Conservation (phyloP, 345 rosid species). For the Gynandropsis gynandra region DNA sequence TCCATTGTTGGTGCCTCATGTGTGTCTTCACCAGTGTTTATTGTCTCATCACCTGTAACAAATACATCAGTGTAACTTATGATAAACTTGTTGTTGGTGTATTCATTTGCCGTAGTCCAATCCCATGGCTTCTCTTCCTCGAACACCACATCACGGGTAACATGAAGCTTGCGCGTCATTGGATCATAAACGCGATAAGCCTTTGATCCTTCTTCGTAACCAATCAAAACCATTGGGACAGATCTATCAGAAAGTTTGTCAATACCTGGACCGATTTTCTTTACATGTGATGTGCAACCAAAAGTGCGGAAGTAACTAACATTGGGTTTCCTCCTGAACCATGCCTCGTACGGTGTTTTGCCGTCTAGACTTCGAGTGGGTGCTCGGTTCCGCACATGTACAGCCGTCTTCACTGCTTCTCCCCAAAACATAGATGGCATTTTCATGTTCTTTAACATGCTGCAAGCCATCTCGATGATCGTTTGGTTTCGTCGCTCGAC, state of each 20-base stretch:
- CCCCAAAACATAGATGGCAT: slow-evolving; percentile 3
- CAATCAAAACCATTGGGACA: slow-evolving; percentile 1
- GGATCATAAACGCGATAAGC: background rate
- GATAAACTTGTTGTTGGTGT: no score
- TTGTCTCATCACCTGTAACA: no score
- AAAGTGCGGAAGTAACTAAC: background rate
- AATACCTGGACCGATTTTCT: no score
- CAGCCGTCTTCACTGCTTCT: background rate
- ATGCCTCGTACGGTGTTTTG: background rate
- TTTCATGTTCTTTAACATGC: background rate
- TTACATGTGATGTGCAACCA: background rate
- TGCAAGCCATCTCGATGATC: background rate
- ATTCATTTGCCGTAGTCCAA: background rate
- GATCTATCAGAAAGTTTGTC: no score
- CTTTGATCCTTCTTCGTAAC: background rate
- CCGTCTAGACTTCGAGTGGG: no score
- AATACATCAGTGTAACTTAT: no score
- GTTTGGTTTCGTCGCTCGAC: slow-evolving; percentile 7
- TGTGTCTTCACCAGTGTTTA: no score
- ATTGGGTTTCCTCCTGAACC: background rate
- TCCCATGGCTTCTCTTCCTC: background rate
- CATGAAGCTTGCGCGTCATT: background rate
- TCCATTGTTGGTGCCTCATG: no score
- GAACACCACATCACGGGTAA: background rate
- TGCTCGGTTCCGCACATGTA: background rate